Evolutionary conservation across 306 rosid genomes (phyloP), one percentile per base, ranked within the genome.

Genomic region (Ormosia semicastrata): DNA sequence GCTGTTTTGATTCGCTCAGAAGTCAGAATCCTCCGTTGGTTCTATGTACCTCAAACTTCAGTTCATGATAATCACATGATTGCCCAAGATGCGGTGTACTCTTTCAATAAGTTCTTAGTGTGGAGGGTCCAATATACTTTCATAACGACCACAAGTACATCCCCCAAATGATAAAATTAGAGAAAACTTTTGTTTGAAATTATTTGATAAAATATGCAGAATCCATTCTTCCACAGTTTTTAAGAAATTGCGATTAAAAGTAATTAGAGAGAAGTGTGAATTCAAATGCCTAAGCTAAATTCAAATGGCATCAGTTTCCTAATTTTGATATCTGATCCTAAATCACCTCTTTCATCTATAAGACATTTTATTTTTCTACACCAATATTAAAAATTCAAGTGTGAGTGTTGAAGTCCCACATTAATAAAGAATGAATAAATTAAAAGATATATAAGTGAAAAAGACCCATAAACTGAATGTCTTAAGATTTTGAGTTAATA

Each of bases 51-150:
- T 46, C 62, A 32, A 76, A 44, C 41, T 50, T 64, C 60, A 49
- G 64, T 63, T 77, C 53, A 17, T 32, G 71, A 13, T 62, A 30
- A 40, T 74, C 53, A 74, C 43, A 41, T 52, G 17, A 46, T 66
- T 75, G 70, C 17, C 56, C 80, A 76, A 46, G 71, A 59, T 75
- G 32, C 60, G 32, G 18, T 30, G 80, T 15, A 9, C 34, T 43
- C 72, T 63, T 63, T 17, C 13, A 47, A 49, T 54, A 77, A 50
- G 53, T 17, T 76, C 63, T n/a, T 2, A 63, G 17, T 14, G 36
- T 62, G 71, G 62, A 76, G 80, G 71, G 73, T 47, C 81, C 62
- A 32, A 30, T 59, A 57, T 15, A 73, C 36, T 37, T 56, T 73
- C n/a, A 8, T 43, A 44, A 30, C 33, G 11, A 75, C 70, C 69